Percentiles rank a stretch among this genome's conserved stretches.
phyloP scores from a whole-genome alignment of 129 eudicot genomes.

The Scalesia atractyloides region DNA sequence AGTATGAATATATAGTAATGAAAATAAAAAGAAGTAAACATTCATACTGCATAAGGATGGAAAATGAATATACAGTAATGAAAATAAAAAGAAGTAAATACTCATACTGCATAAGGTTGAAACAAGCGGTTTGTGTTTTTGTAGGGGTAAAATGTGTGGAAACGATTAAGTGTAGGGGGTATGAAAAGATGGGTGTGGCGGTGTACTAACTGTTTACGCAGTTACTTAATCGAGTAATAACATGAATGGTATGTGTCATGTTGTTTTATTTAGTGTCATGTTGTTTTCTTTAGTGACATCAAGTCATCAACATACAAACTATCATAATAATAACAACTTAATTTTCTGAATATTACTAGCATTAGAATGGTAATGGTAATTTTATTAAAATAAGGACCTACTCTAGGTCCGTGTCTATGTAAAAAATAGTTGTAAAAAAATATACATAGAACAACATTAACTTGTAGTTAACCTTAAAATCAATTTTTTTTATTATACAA shows the following conservation, averaged over 20 bases:
- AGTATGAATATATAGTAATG: not conserved
- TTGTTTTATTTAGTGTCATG: too few relatives aligned
- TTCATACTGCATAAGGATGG: too few relatives aligned
- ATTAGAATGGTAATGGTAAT: not conserved
- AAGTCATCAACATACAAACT: not conserved
- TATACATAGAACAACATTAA: too few relatives aligned
- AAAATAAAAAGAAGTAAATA: not conserved
- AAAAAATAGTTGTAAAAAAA: too few relatives aligned
- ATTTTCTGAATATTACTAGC: too few relatives aligned
- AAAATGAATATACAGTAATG: too few relatives aligned
- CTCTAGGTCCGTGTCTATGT: too few relatives aligned
- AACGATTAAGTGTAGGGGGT: constrained; percentile 19
- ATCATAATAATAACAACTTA: not conserved
- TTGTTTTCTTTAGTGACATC: too few relatives aligned
- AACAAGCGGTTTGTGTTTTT: not conserved
- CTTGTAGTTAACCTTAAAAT: too few relatives aligned
- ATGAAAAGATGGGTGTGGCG: constrained; percentile 7
- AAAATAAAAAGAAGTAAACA: not conserved
- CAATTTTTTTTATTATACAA: too few relatives aligned
- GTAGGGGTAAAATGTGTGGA: constrained; percentile 7
- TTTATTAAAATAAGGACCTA: not conserved
- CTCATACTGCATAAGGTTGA: not conserved
- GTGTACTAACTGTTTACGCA: constrained; percentile 24
- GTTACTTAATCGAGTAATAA: constrained; percentile 35
- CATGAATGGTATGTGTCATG: constrained; percentile 30